A percentile compares a stretch with the other conserved stretches of the same genome.
Conservation (phyloP, 306 rosid species). For the Vigna nakashimae region DNA sequence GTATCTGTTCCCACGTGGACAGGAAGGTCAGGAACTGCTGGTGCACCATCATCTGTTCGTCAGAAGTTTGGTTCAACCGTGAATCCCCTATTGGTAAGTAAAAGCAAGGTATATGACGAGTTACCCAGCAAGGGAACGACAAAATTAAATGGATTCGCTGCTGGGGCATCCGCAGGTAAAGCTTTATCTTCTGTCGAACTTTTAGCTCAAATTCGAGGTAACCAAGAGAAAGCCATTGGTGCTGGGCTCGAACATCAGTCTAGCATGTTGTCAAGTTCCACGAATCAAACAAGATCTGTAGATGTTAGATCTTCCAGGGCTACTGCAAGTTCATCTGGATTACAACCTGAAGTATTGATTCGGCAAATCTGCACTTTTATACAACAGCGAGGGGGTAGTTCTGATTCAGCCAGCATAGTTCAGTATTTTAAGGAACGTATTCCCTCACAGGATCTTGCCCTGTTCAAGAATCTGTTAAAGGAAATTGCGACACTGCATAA, state of each 20-base stretch:
- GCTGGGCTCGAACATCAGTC: conserved; percentile 78
- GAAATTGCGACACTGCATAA: conserved; percentile 85
- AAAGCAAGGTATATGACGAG: conserved; percentile 55
- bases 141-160: conserved; percentile 61
- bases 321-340: conserved; percentile 56
- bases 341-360: conserved; percentile 85
- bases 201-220: conserved; percentile 71
- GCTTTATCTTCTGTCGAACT: conserved; percentile 85
- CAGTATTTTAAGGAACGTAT: conserved; percentile 82
- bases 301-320: conserved; percentile 59
- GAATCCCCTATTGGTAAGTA: conserved; percentile 63
- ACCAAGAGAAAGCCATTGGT: conserved; percentile 73
- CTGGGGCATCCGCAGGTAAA: conserved; percentile 86
- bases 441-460: conserved; percentile 78
- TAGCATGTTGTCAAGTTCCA: conserved; percentile 47
- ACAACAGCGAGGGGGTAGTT: conserved; percentile 78
- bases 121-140: conserved; percentile 52
- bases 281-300: conserved; percentile 52
- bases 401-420: conserved; percentile 74
- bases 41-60: conserved; percentile 79
- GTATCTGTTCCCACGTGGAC: conserved; percentile 95
- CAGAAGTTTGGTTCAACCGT: conserved; percentile 84
- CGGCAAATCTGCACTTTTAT: conserved; percentile 84
- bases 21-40: conserved; percentile 93
- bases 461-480: conserved; percentile 92